Conservation (phyloP, 1,284 basidiomycete species). For the Papiliotrema flavescens region DNA sequence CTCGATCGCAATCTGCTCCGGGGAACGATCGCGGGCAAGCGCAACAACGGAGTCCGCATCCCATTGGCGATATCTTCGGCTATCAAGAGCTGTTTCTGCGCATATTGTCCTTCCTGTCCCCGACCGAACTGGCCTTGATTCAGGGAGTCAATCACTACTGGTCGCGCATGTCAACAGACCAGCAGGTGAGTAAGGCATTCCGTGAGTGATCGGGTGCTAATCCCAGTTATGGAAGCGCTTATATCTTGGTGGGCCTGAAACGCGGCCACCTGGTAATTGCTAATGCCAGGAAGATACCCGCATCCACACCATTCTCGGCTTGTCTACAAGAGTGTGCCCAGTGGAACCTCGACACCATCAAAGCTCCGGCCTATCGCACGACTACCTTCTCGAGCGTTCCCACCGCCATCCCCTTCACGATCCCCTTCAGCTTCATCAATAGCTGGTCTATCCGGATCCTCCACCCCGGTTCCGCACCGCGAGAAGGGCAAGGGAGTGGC, state of each 20-base stretch:
- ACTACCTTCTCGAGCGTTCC: slow-evolving; percentile 43
- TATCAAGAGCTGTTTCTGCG: slow-evolving; percentile 48
- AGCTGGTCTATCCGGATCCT: neutral
- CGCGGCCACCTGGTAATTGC: neutral
- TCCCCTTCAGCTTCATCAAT: slow-evolving; percentile 19
- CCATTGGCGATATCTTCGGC: slow-evolving; percentile 20
- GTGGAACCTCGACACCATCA: neutral
- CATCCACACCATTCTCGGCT: slow-evolving; percentile 45
- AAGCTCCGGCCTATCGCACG: slow-evolving; percentile 33
- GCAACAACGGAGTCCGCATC: no score
- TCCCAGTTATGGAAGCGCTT: slow-evolving; percentile 42
- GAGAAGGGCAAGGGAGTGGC: neutral
- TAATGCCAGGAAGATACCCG: slow-evolving; percentile 31
- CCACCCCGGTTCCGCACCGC: slow-evolving; percentile 1
- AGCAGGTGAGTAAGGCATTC: slow-evolving; percentile 29
- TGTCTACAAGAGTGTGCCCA: slow-evolving; percentile 14
- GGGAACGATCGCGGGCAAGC: no score
- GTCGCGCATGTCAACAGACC: slow-evolving; percentile 42
- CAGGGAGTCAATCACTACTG: slow-evolving; percentile 43
- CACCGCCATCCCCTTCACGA: slow-evolving; percentile 39
- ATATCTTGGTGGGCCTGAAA: slow-evolving; percentile 33
- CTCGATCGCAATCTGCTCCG: slow-evolving; percentile 11
- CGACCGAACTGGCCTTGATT: slow-evolving; percentile 34
- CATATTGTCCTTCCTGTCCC: slow-evolving; percentile 39
- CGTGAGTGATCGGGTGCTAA: slow-evolving; percentile 12